A percentile compares a stretch with the other conserved stretches of the same genome.
Conservation (phyloP, 352 stramenopile species). For the Aphanomyces astaci region DNA sequence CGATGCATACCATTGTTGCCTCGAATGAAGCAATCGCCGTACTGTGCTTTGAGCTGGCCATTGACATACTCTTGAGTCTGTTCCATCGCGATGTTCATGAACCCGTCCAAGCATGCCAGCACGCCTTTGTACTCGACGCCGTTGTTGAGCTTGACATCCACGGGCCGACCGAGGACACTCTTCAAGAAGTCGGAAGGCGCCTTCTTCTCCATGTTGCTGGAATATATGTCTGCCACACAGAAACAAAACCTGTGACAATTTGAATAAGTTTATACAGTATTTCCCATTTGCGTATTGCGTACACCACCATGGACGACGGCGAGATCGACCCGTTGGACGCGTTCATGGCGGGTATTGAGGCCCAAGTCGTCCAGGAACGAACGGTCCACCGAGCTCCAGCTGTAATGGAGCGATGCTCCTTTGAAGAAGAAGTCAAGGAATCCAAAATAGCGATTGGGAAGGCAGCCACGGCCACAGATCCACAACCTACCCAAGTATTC, state of each 20-base stretch:
- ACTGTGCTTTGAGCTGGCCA: constrained; percentile 98
- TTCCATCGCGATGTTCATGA: constrained; percentile 99
- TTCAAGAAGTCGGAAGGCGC: constrained; percentile 89
- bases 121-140: constrained; percentile 98
- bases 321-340: constrained; percentile 79
- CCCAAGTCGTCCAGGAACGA: constrained; percentile 49
- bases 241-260: constrained; percentile 21
- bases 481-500: constrained; percentile 23
- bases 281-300: not conserved
- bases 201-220: constrained; percentile 54
- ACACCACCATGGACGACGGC: constrained; percentile 24
- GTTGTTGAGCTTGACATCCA: constrained; percentile 99
- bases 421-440: constrained; percentile 17
- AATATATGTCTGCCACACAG: constrained; percentile 8
- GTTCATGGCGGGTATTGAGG: constrained; percentile 77
- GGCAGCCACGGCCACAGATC: constrained; percentile 2
- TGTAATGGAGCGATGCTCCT: constrained; percentile 16
- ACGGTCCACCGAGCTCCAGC: not conserved
- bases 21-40: constrained; percentile 99
- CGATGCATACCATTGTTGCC: constrained; percentile 98
- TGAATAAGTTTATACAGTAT: constrained; percentile 16
- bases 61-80: constrained; percentile 99
- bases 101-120: constrained; percentile 98
- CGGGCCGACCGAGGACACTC: constrained; percentile 89
- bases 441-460: not conserved